A percentile compares a stretch with the other conserved stretches of the same genome.
Evolutionary conservation across 2,329 filamentous ascomycete genomes (phyloP).

Genomic region (Mollisiaceae sp.): DNA sequence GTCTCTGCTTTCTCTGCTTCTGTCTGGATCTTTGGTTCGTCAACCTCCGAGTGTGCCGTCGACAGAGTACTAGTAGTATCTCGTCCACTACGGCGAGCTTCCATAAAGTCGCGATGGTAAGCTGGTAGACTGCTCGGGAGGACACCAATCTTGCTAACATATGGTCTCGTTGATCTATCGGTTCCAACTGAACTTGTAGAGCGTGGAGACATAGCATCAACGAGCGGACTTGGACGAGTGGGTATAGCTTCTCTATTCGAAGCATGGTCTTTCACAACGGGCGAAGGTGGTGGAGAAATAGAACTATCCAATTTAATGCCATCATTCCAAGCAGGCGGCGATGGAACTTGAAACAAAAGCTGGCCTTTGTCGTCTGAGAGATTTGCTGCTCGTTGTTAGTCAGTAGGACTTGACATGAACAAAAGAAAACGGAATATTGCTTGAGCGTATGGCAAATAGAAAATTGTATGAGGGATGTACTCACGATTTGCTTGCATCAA

Average conservation of each 20-base stretch:
- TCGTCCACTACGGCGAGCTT: conserved; percentile 64
- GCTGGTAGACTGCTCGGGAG: conserved; percentile 88
- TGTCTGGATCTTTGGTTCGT: conserved; percentile 51
- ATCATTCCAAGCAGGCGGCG: conserved; percentile 56
- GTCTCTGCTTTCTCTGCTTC: conserved; percentile 83
- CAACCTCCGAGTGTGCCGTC: conserved; percentile 48
- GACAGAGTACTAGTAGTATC: conserved; percentile 47
- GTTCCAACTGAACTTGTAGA: conserved; percentile 42
- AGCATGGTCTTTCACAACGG: conserved; percentile 28
- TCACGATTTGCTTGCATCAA: conserved; percentile 94
- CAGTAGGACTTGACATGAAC: not conserved
- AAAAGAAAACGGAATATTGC: too few relatives aligned
- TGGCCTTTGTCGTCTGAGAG: conserved; percentile 42
- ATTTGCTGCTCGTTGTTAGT: conserved; percentile 38
- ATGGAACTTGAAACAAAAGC: conserved; percentile 58
- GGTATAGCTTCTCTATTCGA: conserved; percentile 16
- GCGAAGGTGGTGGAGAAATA: conserved; percentile 30
- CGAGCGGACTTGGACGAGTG: conserved; percentile 33
- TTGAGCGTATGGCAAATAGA: not conserved
- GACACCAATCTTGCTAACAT: conserved; percentile 84
- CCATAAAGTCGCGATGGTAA: conserved; percentile 91
- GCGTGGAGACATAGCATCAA: conserved; percentile 41
- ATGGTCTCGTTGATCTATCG: conserved; percentile 40
- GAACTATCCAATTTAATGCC: conserved; percentile 38
- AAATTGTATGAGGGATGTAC: conserved; percentile 45